Evolutionary conservation across 1,284 basidiomycete genomes (phyloP).

Genomic region (Rhizoctonia solani): DNA sequence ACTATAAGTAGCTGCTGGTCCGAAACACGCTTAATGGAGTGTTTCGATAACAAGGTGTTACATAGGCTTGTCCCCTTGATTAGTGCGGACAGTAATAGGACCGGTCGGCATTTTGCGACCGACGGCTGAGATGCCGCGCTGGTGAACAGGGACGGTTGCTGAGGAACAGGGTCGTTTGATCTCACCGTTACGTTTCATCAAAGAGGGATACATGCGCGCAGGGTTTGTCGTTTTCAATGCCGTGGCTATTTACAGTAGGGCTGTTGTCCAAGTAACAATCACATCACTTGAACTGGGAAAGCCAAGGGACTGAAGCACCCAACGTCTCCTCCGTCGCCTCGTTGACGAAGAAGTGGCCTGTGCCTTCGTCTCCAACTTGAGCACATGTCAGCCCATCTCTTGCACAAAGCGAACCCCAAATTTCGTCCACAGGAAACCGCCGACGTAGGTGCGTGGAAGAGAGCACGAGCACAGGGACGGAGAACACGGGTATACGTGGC

Average conservation of each 20-base stretch:
- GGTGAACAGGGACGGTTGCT: not conserved
- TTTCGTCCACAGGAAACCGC: conserved; percentile 41
- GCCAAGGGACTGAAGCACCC: conserved; percentile 13
- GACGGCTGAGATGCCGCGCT: not conserved
- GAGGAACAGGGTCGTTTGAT: not conserved
- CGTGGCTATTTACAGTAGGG: not conserved
- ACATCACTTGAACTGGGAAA: conserved; percentile 21
- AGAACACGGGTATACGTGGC: conserved; percentile 30
- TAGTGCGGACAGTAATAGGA: not conserved
- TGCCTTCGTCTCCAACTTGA: conserved; percentile 41
- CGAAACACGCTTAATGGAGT: no score
- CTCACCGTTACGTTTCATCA: no score
- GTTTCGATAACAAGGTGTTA: no score
- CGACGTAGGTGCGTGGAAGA: conserved; percentile 41
- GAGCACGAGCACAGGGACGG: conserved; percentile 40
- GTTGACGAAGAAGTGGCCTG: conserved; percentile 43
- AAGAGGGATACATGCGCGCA: not conserved
- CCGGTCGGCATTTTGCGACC: not conserved
- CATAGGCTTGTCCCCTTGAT: no score
- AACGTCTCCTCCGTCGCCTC: conserved; percentile 40
- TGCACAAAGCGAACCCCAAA: conserved; percentile 40
- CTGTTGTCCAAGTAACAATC: no score
- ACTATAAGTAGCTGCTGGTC: no score
- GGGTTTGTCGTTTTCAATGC: not conserved
- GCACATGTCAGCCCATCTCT: conserved; percentile 36